Evolutionary conservation across 139 green algal genomes (phyloP).

Genomic region (Chlorella vulgaris): DNA sequence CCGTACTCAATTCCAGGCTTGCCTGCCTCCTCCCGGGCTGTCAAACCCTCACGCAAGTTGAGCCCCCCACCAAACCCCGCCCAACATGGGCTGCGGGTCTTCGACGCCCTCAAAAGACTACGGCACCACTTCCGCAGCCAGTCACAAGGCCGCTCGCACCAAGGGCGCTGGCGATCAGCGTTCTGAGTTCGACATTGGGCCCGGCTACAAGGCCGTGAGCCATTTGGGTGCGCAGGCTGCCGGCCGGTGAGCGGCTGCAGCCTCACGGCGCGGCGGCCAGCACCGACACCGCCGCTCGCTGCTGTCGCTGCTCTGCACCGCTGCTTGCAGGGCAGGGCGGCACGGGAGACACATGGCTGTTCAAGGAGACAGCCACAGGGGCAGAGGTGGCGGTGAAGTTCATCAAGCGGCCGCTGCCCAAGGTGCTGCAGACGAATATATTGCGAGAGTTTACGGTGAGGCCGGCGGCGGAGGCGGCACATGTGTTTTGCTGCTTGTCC

Average conservation of each 20-base stretch:
- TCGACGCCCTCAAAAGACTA: constrained; percentile 16
- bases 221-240: constrained; percentile 31
- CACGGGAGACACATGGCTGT: constrained; percentile 78
- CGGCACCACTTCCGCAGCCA: constrained; percentile 26
- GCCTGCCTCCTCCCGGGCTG: too few species aligned
- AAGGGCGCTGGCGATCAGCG: constrained; percentile 3
- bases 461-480: not conserved
- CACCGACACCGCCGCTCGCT: not conserved
- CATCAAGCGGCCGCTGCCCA: constrained; percentile 71
- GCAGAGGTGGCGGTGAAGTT: constrained; percentile 74
- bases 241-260: not conserved
- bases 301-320: not conserved
- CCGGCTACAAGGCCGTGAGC: constrained; percentile 37
- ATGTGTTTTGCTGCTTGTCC: too few species aligned
- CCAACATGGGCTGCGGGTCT: constrained; percentile 31
- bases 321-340: constrained; percentile 51
- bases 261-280: not conserved
- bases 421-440: constrained; percentile 67
- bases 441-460: constrained; percentile 61
- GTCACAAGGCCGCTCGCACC: constrained; percentile 17
- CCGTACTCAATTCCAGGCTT: too few species aligned
- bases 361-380: constrained; percentile 53
- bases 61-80: not conserved
- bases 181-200: constrained; percentile 30
- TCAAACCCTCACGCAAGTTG: too few species aligned